Evolutionary conservation across 257 asterid species (phyloP), one percentile per base, ranked within the genome.

Genomic region (Paulownia fortunei): DNA sequence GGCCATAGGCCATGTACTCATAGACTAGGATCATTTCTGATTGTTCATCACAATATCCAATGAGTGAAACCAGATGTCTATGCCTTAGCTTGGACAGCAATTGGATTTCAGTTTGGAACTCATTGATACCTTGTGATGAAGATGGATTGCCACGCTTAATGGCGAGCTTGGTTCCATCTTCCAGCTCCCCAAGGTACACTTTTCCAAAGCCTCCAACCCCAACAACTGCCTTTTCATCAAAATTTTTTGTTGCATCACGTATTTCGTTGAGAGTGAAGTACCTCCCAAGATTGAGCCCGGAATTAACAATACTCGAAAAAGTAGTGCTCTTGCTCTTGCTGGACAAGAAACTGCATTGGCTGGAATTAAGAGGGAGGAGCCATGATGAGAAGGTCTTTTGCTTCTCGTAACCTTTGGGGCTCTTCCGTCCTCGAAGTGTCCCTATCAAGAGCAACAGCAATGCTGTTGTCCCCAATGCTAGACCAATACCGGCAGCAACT

Each of bases 121-220:
- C 99, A 26, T 93, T 91, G 66, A 90, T 91, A 26, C 98, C 99
- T 73, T 95, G 98, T 0, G 97, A 88, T 1, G 98, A 91, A 0
- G 96, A 91, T 8, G 94, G 89, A 78, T 90, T 93, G 30, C 98
- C 99, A 76, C 98, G 85, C 77, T 95, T 95, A 39, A 95, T 89
- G 0, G 98, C 97, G 5, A 95, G 85, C 24, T 90, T 86, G 1
- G 88, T 89, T 32, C 99, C 97, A 21, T 84, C 91, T 1, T 86
- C 88, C 9, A 80, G 44, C 34, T 81, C 90, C 0, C 91, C 98
- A 0, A 95, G 85, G 77, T 87, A 95, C n/a, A 95, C 99, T 74
- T 93, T 95, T 2, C 98, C 99, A n/a, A 95, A 95, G 0, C 99
- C 99, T 3, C 99, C 98, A 10, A 95, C 93, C 39, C 98, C 98